phyloP scores from a whole-genome alignment of 371 early-diverging fungal genomes.

The Nosema muscidifuracis region DNA sequence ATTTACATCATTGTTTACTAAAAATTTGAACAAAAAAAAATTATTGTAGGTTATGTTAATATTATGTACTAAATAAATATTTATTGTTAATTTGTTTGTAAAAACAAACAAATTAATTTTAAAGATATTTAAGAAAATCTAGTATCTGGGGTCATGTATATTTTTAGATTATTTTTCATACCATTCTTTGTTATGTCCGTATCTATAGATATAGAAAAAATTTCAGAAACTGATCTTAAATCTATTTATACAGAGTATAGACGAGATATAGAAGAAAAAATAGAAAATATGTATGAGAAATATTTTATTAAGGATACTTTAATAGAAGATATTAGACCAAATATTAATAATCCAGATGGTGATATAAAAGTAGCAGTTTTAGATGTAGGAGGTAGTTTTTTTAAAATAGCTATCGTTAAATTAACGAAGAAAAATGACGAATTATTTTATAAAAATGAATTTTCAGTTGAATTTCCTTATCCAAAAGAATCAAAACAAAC shows the following conservation, averaged over 20 bases:
- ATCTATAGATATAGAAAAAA: neutral
- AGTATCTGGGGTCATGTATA: neutral
- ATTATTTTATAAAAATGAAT: neutral
- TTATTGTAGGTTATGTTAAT: too few relatives aligned
- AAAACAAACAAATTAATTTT: too few relatives aligned
- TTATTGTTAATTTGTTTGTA: too few relatives aligned
- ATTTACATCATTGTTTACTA: too few relatives aligned
- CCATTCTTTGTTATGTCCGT: neutral
- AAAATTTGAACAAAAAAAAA: too few relatives aligned
- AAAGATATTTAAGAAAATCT: too few relatives aligned
- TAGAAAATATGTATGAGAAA: neutral
- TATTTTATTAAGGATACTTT: neutral
- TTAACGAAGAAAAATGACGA: neutral
- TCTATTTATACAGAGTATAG: neutral
- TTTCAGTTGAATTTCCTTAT: neutral
- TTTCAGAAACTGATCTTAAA: neutral
- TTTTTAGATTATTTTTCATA: neutral
- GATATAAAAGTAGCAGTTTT: neutral
- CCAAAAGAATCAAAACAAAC: neutral
- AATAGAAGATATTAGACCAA: neutral
- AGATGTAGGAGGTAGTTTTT: slow-evolving; percentile 10
- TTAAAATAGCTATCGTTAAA: neutral
- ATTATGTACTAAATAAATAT: too few relatives aligned
- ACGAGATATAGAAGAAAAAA: neutral
- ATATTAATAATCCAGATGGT: too few relatives aligned